Base-by-base conservation (phyloP, 73 alveolate genomes). In the Paramecium primaurelia region DNA sequence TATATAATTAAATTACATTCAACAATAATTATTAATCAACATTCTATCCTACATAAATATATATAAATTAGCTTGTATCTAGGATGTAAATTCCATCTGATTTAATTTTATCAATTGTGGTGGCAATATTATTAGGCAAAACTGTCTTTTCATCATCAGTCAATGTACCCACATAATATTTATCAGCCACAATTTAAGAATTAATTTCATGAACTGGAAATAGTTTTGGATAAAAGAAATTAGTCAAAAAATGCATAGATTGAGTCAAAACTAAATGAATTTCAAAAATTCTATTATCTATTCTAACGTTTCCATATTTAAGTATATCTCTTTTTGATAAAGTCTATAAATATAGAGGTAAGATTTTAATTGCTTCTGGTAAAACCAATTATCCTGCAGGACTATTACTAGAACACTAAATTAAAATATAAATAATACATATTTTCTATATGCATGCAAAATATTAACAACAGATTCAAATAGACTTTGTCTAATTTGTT, bases 51-150 rank as follows among this genome's bases (percentile, higher is more conserved):
- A 95, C 83, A 58, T 94, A 95, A 11, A 95, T n/a, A 92, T n/a
- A 92, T 18, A 95, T 59, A 34, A 75, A 87, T 45, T 95, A 95
- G 47, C 98, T 95, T 77, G 93, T 94, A 86, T 95, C 98, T 58
- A 95, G 28, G 0, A 95, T 30, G 59, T 93, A 94, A 71, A 94
- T 45, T 9, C 96, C 95, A 75, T 32, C 51, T 22, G 86, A 37
- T 68, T 93, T 69, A 51, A 86, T 42, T 40, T 89, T 71, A 44
- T 80, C 86, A 36, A 49, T 32, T 40, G 77, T 58, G 64, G 94
- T 30, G 12, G 95, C 95, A 10, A 90, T 28, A 49, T 93, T 86
- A 28, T 69, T 18, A 28, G 98, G 98, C 94, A 94, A 94, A 6
- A 80, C 88, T 51, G 93, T 88, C 20, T 75, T 47, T 8, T 80